Evolutionary conservation across 306 rosid genomes (phyloP), one percentile per base, ranked within the genome.

Genomic region (Prunus mongolica): DNA sequence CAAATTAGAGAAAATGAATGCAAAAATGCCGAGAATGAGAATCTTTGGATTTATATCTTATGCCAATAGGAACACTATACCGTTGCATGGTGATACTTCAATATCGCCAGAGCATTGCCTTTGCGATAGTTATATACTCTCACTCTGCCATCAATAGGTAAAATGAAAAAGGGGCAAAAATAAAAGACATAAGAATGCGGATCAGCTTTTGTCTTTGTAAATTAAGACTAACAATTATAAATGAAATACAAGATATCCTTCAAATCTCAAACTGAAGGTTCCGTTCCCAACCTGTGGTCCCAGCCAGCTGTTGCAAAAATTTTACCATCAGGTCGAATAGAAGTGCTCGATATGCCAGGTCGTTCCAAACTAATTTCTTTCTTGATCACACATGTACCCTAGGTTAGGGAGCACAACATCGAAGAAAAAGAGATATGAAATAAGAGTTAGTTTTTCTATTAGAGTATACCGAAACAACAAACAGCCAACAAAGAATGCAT

Each of bases 261-360:
- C 45, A 11, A 34, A 71, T 32, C 12, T 41, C 57, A 61, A 62
- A 60, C 10, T 32, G 12, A 61, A 74, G 24, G 47, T n/a, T 56
- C 55, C 5, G 61, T 73, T 74, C 70, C 77, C 57, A 69, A 94
- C 98, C 97, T 92, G 87, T 92, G 97, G 79, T 95, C 98, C 98
- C 98, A 95, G 73, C 97, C 98, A 73, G 98, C 95, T 57, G 97
- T 90, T 28, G 97, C 96, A 67, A 85, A 96, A 79, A 84, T 88
- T 89, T 88, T 90, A 41, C 87, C 87, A 74, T 95, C 97, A 3
- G 90, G 87, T 61, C 96, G 89, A 83, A 92, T 92, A 22, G 92
- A 90, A 80, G 86, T 84, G 78, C 93, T 83, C n/a, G 97, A 82
- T 71, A 95, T 86, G 63, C 97, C 97, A 49, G 97, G 92, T 84